Evolutionary conservation across 1,284 basidiomycete genomes (phyloP).

Genomic region (Cryptococcus sp.): DNA sequence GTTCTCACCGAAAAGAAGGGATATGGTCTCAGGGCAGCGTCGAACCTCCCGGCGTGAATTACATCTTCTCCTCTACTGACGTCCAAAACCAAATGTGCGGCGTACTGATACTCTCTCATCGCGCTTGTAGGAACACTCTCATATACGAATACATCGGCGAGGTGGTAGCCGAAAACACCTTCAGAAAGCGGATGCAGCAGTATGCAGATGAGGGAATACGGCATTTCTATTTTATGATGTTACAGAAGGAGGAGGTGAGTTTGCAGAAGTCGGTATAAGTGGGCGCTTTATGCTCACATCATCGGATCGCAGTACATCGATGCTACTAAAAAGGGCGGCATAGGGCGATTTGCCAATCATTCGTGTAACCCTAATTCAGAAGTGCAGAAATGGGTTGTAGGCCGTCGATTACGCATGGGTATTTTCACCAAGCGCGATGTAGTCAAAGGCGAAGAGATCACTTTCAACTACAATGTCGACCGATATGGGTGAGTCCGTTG

Average conservation of each 20-base stretch:
- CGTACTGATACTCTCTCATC: neutral
- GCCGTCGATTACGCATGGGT: constrained; percentile 89
- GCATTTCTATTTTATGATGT: constrained; percentile 99
- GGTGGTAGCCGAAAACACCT: constrained; percentile 82
- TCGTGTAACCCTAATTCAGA: constrained; percentile 98
- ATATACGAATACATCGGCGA: constrained; percentile 99
- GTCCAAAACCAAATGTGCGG: neutral
- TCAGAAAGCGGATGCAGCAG: constrained; percentile 89
- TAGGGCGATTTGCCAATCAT: constrained; percentile 96
- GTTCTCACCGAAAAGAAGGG: constrained; percentile 95
- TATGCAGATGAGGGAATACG: constrained; percentile 91
- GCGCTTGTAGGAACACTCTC: constrained; percentile 71
- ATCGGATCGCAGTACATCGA: constrained; percentile 80
- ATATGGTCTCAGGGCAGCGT: constrained; percentile 79
- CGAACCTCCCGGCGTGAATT: constrained; percentile 70
- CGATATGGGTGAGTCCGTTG: constrained; percentile 79
- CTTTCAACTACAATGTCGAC: constrained; percentile 99
- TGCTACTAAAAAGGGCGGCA: constrained; percentile 94
- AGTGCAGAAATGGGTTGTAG: constrained; percentile 99
- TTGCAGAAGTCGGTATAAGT: neutral
- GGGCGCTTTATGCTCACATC: neutral
- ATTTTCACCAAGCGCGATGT: constrained; percentile 92
- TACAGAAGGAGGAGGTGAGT: constrained; percentile 92
- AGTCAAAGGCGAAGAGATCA: constrained; percentile 83
- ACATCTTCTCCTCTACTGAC: constrained; percentile 5